These are phyloP conservation scores for Mortierella sp. DNA, from an alignment of 371 early-diverging fungal genomes.

Conservation along the genomic window DNA sequence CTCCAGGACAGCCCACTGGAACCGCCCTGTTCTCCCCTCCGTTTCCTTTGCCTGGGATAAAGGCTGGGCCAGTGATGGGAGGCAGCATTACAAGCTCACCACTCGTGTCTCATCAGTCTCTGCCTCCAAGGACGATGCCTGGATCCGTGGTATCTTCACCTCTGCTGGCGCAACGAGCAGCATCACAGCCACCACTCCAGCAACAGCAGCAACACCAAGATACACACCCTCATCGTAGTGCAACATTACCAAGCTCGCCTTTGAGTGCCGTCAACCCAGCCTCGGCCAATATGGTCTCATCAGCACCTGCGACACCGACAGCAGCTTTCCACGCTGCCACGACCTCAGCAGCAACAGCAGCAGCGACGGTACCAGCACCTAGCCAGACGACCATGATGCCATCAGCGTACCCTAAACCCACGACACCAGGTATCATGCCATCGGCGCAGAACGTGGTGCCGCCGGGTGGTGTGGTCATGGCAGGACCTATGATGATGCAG, in stretches of 20 bases:
- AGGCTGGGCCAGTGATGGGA: neutral
- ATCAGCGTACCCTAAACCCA: too few relatives aligned
- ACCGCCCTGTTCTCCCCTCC: constrained; percentile 1
- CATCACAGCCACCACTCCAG: constrained; percentile 9
- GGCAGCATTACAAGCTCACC: constrained; percentile 38
- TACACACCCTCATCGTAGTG: neutral
- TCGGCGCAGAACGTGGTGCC: constrained; percentile 1
- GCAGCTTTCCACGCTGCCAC: neutral
- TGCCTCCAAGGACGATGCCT: constrained; percentile 20
- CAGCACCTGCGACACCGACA: constrained; percentile 3
- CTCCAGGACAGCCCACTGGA: neutral
- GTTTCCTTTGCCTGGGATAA: neutral
- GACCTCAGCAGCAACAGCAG: neutral
- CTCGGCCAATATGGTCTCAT: neutral
- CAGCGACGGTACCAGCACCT: too few relatives aligned
- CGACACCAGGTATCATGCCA: neutral
- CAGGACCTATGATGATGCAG: constrained; percentile 9
- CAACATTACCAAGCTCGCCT: constrained; percentile 5
- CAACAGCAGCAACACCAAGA: constrained; percentile 7
- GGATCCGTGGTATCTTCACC: constrained; percentile 30
- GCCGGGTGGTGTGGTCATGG: neutral
- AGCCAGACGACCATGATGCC: too few relatives aligned
- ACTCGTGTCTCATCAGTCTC: constrained; percentile 19
- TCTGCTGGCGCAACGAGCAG: constrained; percentile 4
- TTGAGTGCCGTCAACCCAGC: neutral